A percentile compares a stretch with the other conserved stretches of the same genome.
These are phyloP conservation scores for Blepharisma stoltei DNA, from an alignment of 73 alveolate species.

Conservation along the genomic window DNA sequence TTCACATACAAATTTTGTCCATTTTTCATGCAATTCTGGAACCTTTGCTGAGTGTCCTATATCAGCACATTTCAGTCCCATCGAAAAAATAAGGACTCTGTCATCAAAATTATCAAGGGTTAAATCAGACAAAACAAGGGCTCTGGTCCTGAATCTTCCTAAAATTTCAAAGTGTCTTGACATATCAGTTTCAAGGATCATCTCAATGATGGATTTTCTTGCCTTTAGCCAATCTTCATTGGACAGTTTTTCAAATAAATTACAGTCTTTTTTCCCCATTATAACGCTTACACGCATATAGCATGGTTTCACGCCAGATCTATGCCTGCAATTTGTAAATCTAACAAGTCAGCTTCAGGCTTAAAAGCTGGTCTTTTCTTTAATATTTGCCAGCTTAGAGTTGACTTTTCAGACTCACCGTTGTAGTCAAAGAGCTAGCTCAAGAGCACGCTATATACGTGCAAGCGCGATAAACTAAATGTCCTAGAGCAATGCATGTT, in stretches of 20 bases:
- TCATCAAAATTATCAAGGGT: neutral
- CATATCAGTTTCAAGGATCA: conserved; percentile 32
- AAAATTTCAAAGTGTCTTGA: conserved; percentile 22
- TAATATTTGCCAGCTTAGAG: too few species aligned
- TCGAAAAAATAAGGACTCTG: neutral
- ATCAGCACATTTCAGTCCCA: conserved; percentile 33
- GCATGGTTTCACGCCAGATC: too few species aligned
- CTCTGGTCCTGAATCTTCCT: conserved; percentile 25
- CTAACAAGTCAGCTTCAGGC: too few species aligned
- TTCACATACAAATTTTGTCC: conserved; percentile 19
- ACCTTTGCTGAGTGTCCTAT: conserved; percentile 17
- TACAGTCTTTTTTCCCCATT: conserved; percentile 19
- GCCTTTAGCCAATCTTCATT: conserved; percentile 21
- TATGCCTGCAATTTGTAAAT: too few species aligned
- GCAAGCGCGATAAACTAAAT: neutral
- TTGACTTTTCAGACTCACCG: too few species aligned
- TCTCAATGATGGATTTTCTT: neutral
- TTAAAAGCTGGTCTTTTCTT: too few species aligned
- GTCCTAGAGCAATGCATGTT: conserved; percentile 28
- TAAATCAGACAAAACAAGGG: conserved; percentile 2
- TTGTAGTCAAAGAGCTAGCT: too few species aligned
- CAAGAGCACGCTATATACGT: too few species aligned
- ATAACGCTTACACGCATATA: neutral
- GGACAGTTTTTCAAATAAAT: neutral
- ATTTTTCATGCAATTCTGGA: conserved; percentile 28